Percentiles rank a stretch among this genome's conserved stretches.
Conservation (phyloP, 805 yeast genomes). For the Danielia oregonensis region DNA sequence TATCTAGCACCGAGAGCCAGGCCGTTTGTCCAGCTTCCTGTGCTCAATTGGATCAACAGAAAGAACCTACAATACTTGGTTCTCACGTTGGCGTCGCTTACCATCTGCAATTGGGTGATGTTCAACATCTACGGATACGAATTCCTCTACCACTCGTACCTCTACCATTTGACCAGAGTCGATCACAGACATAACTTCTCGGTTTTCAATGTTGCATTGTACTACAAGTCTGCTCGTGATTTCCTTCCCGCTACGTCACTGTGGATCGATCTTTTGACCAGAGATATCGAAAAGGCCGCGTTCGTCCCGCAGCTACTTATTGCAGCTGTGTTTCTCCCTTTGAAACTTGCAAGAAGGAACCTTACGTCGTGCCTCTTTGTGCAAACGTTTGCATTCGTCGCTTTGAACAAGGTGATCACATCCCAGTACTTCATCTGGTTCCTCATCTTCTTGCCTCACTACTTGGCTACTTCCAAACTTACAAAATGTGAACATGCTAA, state of each 20-base stretch:
- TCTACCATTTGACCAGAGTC: slow-evolving; percentile 76
- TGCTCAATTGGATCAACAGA: slow-evolving; percentile 37
- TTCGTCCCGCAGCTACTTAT: slow-evolving; percentile 78
- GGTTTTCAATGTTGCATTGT: slow-evolving; percentile 72
- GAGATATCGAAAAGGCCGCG: slow-evolving; percentile 54
- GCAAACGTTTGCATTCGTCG: slow-evolving; percentile 43
- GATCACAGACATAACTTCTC: slow-evolving; percentile 97
- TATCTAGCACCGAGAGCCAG: slow-evolving; percentile 27
- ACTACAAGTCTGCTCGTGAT: slow-evolving; percentile 48
- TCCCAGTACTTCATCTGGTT: slow-evolving; percentile 97
- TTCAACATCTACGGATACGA: slow-evolving; percentile 67
- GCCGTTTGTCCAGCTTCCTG: slow-evolving; percentile 23
- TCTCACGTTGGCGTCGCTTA: slow-evolving; percentile 34
- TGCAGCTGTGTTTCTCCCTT: slow-evolving; percentile 58
- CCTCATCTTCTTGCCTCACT: slow-evolving; percentile 77
- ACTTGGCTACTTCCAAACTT: slow-evolving; percentile 44
- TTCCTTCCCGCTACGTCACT: neutral
- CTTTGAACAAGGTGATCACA: slow-evolving; percentile 63
- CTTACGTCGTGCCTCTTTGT: slow-evolving; percentile 33
- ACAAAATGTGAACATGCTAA: slow-evolving; percentile 16
- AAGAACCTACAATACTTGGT: slow-evolving; percentile 23
- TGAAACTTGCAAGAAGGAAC: slow-evolving; percentile 29
- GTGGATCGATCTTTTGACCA: neutral
- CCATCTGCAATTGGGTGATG: slow-evolving; percentile 54
- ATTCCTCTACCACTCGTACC: slow-evolving; percentile 70